Evolutionary conservation across 2,329 filamentous ascomycete genomes (phyloP).

Genomic region (Reticulascus tulasneorum): DNA sequence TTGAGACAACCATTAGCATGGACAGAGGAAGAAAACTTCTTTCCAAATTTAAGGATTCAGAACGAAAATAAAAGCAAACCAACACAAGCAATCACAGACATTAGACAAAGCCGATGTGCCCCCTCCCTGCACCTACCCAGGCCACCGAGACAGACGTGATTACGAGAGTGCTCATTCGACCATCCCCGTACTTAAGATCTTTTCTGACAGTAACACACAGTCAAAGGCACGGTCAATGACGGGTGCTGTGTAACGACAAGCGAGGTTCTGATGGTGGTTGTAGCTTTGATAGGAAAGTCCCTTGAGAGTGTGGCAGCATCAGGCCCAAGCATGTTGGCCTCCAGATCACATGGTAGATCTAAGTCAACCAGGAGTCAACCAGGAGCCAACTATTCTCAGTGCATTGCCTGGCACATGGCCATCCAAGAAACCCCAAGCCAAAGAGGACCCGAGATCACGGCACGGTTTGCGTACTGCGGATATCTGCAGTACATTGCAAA

Average conservation of each 20-base stretch:
- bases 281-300: too few species aligned
- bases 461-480: neutral
- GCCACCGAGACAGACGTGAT: conserved; percentile 10
- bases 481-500: too few species aligned
- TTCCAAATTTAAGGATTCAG: neutral
- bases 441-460: neutral
- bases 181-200: conserved; percentile 20
- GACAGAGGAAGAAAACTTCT: neutral
- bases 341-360: too few species aligned
- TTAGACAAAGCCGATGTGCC: too few species aligned
- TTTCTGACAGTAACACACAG: conserved; percentile 28
- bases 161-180: conserved; percentile 8
- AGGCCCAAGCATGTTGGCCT: too few species aligned
- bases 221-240: conserved; percentile 26
- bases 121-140: conserved; percentile 19
- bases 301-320: too few species aligned
- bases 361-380: too few species aligned
- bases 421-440: neutral
- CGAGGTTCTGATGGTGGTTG: too few species aligned
- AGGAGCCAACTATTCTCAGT: too few species aligned
- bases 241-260: conserved; percentile 36
- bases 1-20: too few species aligned
- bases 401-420: too few species aligned
- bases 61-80: neutral
- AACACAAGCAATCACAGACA: too few species aligned